Evolutionary conservation across 1,139 yeast species (phyloP).

Genomic region (Ashbya aceris): DNA sequence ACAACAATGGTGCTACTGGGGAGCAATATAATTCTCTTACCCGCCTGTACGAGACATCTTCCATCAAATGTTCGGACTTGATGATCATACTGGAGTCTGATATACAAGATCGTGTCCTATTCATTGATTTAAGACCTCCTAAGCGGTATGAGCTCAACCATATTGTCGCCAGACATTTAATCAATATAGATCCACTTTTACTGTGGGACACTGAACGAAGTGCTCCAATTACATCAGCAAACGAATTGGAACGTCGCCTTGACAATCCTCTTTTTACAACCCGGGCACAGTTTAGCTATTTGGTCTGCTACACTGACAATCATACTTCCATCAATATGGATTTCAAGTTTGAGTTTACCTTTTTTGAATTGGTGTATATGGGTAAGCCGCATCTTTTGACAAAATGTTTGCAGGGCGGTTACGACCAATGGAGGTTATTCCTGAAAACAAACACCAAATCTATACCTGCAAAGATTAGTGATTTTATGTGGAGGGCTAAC

Average conservation of each 20-base stretch:
- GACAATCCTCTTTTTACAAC: slow-evolving; percentile 34
- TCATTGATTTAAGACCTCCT: slow-evolving; percentile 49
- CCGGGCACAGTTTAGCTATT: slow-evolving; percentile 41
- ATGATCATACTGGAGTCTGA: slow-evolving; percentile 5
- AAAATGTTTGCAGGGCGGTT: slow-evolving; percentile 27
- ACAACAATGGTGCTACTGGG: background rate
- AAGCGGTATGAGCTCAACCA: slow-evolving; percentile 45
- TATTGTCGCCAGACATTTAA: slow-evolving; percentile 38
- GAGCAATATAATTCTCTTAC: background rate
- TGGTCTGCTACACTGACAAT: slow-evolving; percentile 44
- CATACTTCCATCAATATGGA: slow-evolving; percentile 29
- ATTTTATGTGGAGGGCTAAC: slow-evolving; percentile 13
- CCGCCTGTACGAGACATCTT: slow-evolving; percentile 1
- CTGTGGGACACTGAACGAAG: slow-evolving; percentile 23
- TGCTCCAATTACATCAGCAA: slow-evolving; percentile 30
- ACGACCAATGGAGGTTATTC: slow-evolving; percentile 29
- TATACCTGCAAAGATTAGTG: slow-evolving; percentile 14
- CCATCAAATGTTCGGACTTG: slow-evolving; percentile 17
- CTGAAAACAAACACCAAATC: slow-evolving; percentile 15
- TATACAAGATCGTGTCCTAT: slow-evolving; percentile 27
- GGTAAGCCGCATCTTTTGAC: slow-evolving; percentile 17
- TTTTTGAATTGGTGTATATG: slow-evolving; percentile 21
- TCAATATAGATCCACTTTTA: slow-evolving; percentile 53
- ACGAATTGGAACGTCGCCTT: slow-evolving; percentile 36
- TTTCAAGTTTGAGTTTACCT: slow-evolving; percentile 27